Evolutionary conservation across 2,329 filamentous ascomycete genomes (phyloP).

Genomic region (Ceratocystis lukuohia): DNA sequence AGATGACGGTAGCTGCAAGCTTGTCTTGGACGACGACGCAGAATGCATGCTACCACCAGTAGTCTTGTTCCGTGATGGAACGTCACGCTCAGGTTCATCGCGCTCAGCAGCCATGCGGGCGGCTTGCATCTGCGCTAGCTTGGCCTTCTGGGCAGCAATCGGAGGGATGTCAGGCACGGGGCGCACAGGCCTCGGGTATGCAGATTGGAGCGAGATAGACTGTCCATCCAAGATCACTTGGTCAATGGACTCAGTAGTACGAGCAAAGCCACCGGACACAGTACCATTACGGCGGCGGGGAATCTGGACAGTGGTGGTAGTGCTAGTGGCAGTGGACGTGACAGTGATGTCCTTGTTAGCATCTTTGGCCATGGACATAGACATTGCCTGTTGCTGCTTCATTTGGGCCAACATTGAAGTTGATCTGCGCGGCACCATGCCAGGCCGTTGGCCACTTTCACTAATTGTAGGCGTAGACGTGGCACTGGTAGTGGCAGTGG

Average conservation of each 20-base stretch:
- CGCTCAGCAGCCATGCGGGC: slow-evolving; percentile 10
- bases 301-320: slow-evolving; percentile 13
- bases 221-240: slow-evolving; percentile 11
- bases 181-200: slow-evolving; percentile 12
- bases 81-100: slow-evolving; percentile 11
- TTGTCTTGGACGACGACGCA: slow-evolving; percentile 4
- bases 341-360: slow-evolving; percentile 11
- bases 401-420: slow-evolving; percentile 16
- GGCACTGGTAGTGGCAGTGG: slow-evolving; percentile 10
- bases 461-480: background rate
- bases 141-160: slow-evolving; percentile 16
- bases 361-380: background rate
- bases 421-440: slow-evolving; percentile 16
- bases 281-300: slow-evolving; percentile 15
- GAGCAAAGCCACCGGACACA: slow-evolving; percentile 6
- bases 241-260: slow-evolving; percentile 12
- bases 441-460: slow-evolving; percentile 8
- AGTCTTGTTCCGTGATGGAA: background rate
- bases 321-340: slow-evolving; percentile 10
- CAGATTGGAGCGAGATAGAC: slow-evolving; percentile 11
- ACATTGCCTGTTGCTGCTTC: background rate
- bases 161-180: slow-evolving; percentile 18
- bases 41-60: background rate
- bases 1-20: background rate
- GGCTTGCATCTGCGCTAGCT: slow-evolving; percentile 16